Evolutionary conservation across 2,329 filamentous ascomycete genomes (phyloP), one percentile per base, ranked within the genome.

Genomic region (Scytalidium sp.): DNA sequence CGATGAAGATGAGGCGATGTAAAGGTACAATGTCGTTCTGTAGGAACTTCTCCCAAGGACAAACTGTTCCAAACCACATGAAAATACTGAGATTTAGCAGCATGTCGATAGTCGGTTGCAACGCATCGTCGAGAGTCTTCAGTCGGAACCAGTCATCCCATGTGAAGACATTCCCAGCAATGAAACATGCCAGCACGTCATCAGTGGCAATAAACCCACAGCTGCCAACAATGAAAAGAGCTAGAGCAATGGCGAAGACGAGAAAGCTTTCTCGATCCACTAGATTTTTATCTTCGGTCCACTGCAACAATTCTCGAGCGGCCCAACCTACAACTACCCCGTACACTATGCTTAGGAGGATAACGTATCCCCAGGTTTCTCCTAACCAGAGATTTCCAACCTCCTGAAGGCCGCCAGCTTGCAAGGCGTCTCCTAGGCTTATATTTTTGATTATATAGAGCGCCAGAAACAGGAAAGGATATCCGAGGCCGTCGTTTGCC

Each of bases 81-180:
- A 97, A 97, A 36, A 97, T 80, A 17, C 85, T 76, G 2, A 95
- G 83, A 64, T 97, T 97, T 50, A 97, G 84, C 2, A 97, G 76
- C 90, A 96, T 96, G 66, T 97, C 91, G 42, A 97, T 88, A 0
- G 91, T 96, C 0, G 91, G 91, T 64, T 97, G 91, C n/a, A 97
- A 78, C 2, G 88, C 92, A 66, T 97, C 93, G 58, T 96, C 92
- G 59, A 87, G 74, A 0, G 92, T 97, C 67, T 95, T 88, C 1
- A 93, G 74, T 0, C 92, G 86, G 69, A 96, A 97, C 90, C 90
- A 95, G 68, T 96, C 90, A 64, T 96, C 91, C 84, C 90, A 93
- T 0, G 90, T 96, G 58, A 97, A 96, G 1, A 81, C 82, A 62
- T 96, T 96, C 1, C 92, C 92, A 2, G 92, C 92, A 59, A 96